Evolutionary conservation across 139 green algal species (phyloP).

Genomic region (Haematococcus sp.): DNA sequence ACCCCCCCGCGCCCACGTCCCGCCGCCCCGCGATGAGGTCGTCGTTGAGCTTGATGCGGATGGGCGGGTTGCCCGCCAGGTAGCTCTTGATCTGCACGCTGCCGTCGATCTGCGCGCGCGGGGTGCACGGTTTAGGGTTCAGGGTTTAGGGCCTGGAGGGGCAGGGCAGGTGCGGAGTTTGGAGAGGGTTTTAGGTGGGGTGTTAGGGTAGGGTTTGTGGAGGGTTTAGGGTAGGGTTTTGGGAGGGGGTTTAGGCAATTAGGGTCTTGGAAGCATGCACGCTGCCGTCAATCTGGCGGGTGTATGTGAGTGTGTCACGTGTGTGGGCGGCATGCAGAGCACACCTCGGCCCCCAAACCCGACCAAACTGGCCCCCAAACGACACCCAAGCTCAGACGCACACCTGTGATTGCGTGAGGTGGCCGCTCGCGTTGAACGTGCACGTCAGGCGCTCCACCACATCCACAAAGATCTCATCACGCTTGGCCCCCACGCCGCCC

Average conservation of each 20-base stretch:
- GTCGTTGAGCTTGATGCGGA: constrained; percentile 88
- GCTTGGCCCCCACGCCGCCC: constrained; percentile 11
- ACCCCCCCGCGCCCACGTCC: constrained; percentile 19
- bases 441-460: constrained; percentile 93
- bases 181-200: too few relatives aligned
- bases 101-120: constrained; percentile 24
- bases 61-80: constrained; percentile 76
- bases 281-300: too few relatives aligned
- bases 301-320: too few relatives aligned
- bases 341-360: too few relatives aligned
- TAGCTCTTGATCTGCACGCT: constrained; percentile 77
- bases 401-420: constrained; percentile 82
- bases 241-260: too few relatives aligned
- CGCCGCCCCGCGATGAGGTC: constrained; percentile 61
- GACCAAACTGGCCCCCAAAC: too few relatives aligned
- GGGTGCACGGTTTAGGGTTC: background rate
- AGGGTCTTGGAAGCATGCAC: too few relatives aligned
- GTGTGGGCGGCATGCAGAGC: too few relatives aligned
- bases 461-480: constrained; percentile 98
- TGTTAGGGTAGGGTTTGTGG: too few relatives aligned
- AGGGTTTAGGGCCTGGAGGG: background rate
- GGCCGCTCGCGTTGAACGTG: constrained; percentile 86
- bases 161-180: too few relatives aligned
- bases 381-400: too few relatives aligned
- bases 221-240: too few relatives aligned